phyloP scores from a whole-genome alignment of 1,284 basidiomycete species.

The Entoloma clypeatum region DNA sequence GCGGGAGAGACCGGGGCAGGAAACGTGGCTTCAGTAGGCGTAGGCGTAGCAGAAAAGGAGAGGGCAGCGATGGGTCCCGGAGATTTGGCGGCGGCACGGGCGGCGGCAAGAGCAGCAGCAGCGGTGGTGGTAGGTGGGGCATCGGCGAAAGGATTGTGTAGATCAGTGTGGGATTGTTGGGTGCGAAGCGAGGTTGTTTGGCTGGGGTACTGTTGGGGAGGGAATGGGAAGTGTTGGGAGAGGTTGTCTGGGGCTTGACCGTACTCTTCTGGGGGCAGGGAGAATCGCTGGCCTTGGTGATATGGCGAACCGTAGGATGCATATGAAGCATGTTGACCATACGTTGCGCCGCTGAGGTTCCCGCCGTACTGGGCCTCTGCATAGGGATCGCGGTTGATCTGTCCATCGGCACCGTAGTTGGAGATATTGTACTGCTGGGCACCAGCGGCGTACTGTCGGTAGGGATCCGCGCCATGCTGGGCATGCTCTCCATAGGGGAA shows the following conservation, averaged over 20 bases:
- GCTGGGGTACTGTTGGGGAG: slow-evolving; percentile 1
- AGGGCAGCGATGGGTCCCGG: slow-evolving; percentile 4
- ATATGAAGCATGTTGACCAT: slow-evolving; percentile 13
- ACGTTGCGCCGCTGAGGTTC: slow-evolving; percentile 1
- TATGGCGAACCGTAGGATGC: slow-evolving; percentile 10
- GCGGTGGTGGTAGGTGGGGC: slow-evolving; percentile 6
- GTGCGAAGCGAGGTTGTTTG: slow-evolving; percentile 2
- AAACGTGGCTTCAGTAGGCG: slow-evolving; percentile 2
- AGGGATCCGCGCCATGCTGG: slow-evolving; percentile 14
- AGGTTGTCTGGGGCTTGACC: slow-evolving; percentile 2
- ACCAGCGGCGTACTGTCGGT: slow-evolving; percentile 14
- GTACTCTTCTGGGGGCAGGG: slow-evolving; percentile 7
- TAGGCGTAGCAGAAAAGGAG: slow-evolving; percentile 4
- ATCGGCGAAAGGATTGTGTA: slow-evolving; percentile 14
- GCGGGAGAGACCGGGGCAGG: slow-evolving; percentile 1
- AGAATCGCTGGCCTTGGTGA: slow-evolving; percentile 12
- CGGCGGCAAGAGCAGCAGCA: slow-evolving; percentile 13
- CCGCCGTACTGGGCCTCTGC: slow-evolving; percentile 12
- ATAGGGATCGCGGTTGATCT: slow-evolving; percentile 14
- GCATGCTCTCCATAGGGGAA: slow-evolving; percentile 15
- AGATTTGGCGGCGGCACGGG: slow-evolving; percentile 13
- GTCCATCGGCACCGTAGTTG: slow-evolving; percentile 18
- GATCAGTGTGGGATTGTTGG: slow-evolving; percentile 3
- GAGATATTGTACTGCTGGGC: slow-evolving; percentile 17
- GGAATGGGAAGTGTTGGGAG: slow-evolving; percentile 6